Conservation (phyloP, 345 rosid genomes). For the Heritiera fomes region DNA sequence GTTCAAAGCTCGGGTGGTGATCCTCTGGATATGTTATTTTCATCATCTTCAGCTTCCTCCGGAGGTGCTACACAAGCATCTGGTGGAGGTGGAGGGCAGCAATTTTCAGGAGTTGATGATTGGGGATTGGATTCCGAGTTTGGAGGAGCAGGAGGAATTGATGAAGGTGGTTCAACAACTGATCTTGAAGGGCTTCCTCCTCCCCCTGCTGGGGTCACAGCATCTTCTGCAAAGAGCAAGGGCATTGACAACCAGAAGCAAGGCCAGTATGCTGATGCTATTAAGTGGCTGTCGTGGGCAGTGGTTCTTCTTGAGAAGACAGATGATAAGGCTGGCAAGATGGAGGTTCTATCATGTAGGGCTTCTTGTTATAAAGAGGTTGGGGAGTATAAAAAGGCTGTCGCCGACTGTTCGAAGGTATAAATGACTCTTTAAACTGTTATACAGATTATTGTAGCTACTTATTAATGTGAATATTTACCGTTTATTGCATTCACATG, state of each 20-base stretch:
- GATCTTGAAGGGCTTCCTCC: slow-evolving; percentile 98
- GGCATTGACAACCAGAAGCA: slow-evolving; percentile 82
- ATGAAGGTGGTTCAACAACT: slow-evolving; percentile 55
- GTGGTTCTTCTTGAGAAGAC: slow-evolving; percentile 73
- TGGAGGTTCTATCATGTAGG: slow-evolving; percentile 72
- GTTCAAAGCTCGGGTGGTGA: slow-evolving; percentile 44
- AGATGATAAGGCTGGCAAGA: slow-evolving; percentile 51
- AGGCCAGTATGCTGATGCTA: slow-evolving; percentile 97
- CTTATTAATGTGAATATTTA: background rate
- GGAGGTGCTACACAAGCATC: slow-evolving; percentile 40
- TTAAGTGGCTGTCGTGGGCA: slow-evolving; percentile 98
- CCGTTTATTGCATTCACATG: background rate
- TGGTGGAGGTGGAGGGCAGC: slow-evolving; percentile 44
- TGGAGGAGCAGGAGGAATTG: slow-evolving; percentile 52
- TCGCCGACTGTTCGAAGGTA: slow-evolving; percentile 92
- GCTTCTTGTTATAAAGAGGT: slow-evolving; percentile 99
- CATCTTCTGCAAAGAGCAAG: slow-evolving; percentile 73
- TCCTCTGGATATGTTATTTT: slow-evolving; percentile 62
- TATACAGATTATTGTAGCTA: background rate
- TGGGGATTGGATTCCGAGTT: slow-evolving; percentile 80
- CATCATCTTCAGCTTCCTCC: slow-evolving; percentile 38
- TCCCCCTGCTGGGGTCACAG: slow-evolving; percentile 81
- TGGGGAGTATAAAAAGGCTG: slow-evolving; percentile 98
- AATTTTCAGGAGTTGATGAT: slow-evolving; percentile 56
- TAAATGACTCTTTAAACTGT: slow-evolving; percentile 11